Evolutionary conservation across 352 stramenopile genomes (phyloP).

Genomic region (Phytophthora cryptogea): DNA sequence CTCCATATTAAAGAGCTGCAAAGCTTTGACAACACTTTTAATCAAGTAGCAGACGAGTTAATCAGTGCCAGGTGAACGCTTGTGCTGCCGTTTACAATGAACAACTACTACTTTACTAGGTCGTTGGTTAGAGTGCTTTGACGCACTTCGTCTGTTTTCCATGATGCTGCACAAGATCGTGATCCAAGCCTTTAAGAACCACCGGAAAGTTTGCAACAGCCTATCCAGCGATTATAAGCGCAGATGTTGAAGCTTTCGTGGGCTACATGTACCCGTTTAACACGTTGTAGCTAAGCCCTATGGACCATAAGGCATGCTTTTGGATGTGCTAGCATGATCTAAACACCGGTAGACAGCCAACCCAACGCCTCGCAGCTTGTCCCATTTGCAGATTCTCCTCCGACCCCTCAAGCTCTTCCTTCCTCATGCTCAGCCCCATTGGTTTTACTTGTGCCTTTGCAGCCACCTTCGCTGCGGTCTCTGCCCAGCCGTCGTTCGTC

Average conservation of each 20-base stretch:
- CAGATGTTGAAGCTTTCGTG: background rate
- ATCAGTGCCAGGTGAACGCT: background rate
- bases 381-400: slow-evolving; percentile 12
- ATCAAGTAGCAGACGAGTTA: no score
- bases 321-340: background rate
- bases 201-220: no score
- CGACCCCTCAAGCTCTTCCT: slow-evolving; percentile 5
- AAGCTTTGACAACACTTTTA: background rate
- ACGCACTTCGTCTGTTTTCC: background rate
- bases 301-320: background rate
- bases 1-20: background rate
- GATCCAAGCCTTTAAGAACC: background rate
- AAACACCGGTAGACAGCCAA: background rate
- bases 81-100: background rate
- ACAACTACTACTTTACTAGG: no score
- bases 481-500: slow-evolving; percentile 32
- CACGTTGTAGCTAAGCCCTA: background rate
- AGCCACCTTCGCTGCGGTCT: slow-evolving; percentile 3
- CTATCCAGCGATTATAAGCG: background rate
- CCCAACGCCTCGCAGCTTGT: background rate
- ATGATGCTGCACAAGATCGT: background rate
- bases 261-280: background rate
- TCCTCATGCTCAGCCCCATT: slow-evolving; percentile 12
- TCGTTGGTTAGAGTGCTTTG: no score
- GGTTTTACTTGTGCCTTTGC: slow-evolving; percentile 19